These are phyloP conservation scores for Ascochyta viciae-villosae DNA, from an alignment of 2,329 filamentous ascomycete genomes.

Conservation along the genomic window DNA sequence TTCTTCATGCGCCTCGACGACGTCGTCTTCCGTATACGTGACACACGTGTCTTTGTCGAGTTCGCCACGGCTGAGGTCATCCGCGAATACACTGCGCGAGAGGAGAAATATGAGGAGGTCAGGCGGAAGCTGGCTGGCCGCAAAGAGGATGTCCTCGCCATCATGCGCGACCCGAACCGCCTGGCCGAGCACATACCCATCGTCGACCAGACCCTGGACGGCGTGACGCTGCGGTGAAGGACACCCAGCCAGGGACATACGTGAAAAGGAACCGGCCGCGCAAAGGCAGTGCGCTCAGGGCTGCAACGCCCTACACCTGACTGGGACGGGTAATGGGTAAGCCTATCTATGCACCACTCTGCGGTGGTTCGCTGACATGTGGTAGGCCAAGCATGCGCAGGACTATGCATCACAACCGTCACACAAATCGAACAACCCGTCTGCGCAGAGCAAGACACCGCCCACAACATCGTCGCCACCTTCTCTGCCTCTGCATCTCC, in stretches of 20 bases:
- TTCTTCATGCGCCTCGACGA: slow-evolving; percentile 94
- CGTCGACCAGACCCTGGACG: slow-evolving; percentile 72
- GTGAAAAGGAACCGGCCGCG: neutral
- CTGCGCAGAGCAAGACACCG: no score
- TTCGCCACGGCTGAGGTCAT: slow-evolving; percentile 81
- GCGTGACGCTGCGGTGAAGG: slow-evolving; percentile 48
- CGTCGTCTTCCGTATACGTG: slow-evolving; percentile 84
- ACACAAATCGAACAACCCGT: no score
- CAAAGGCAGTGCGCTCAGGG: neutral
- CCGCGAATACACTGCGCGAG: slow-evolving; percentile 87
- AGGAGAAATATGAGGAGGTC: slow-evolving; percentile 79
- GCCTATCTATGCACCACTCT: neutral
- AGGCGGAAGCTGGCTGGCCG: slow-evolving; percentile 64
- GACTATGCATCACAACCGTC: no score
- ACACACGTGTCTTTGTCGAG: slow-evolving; percentile 92
- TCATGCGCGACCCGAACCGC: slow-evolving; percentile 80
- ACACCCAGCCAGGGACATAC: neutral
- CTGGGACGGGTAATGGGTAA: neutral
- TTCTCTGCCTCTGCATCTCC: no score
- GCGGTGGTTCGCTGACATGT: neutral
- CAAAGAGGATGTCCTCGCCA: slow-evolving; percentile 75
- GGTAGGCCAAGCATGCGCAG: neutral
- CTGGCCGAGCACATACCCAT: slow-evolving; percentile 66
- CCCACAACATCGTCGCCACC: no score
- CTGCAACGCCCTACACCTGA: neutral